Percentiles rank a stretch among this genome's conserved stretches.
phyloP scores from a whole-genome alignment of 345 rosid genomes.

The Clausena lansium region DNA sequence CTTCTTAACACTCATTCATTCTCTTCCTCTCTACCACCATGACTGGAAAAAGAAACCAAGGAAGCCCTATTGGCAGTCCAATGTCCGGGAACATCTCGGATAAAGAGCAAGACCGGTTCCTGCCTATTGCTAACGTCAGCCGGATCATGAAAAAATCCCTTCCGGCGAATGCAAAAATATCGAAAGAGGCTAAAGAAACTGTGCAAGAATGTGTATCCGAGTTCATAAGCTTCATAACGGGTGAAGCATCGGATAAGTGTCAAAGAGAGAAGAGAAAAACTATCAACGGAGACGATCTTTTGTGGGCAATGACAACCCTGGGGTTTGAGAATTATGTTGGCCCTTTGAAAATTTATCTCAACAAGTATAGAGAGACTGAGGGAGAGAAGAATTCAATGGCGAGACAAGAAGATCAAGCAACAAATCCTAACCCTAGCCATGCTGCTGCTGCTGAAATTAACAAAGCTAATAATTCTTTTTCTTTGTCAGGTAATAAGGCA shows the following conservation, averaged over 20 bases:
- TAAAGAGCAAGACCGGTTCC: slow-evolving; percentile 32
- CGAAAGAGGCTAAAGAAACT: slow-evolving; percentile 37
- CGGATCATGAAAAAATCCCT: slow-evolving; percentile 37
- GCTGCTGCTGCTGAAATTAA: slow-evolving; percentile 9
- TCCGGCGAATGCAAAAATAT: slow-evolving; percentile 33
- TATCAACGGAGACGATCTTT: slow-evolving; percentile 37
- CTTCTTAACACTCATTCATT: no score
- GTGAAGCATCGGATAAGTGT: slow-evolving; percentile 41
- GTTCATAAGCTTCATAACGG: slow-evolving; percentile 42
- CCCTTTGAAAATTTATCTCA: slow-evolving; percentile 31
- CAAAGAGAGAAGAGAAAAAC: slow-evolving; percentile 38
- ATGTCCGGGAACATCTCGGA: slow-evolving; percentile 41
- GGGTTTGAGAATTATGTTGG: slow-evolving; percentile 38
- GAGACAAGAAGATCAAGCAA: slow-evolving; percentile 15
- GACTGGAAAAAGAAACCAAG: slow-evolving; percentile 37
- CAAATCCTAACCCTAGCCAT: neutral
- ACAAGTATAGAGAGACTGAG: slow-evolving; percentile 37
- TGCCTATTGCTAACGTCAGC: slow-evolving; percentile 36
- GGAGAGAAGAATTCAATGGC: slow-evolving; percentile 29
- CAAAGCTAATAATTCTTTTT: slow-evolving; percentile 7
- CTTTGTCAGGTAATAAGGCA: neutral
- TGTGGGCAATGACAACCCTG: slow-evolving; percentile 41
- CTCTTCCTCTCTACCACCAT: slow-evolving; percentile 10
- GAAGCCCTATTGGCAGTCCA: slow-evolving; percentile 43
- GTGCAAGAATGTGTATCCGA: slow-evolving; percentile 44